phyloP scores from a whole-genome alignment of 1,284 basidiomycete genomes.

The Singerocomus rubriflavus region DNA sequence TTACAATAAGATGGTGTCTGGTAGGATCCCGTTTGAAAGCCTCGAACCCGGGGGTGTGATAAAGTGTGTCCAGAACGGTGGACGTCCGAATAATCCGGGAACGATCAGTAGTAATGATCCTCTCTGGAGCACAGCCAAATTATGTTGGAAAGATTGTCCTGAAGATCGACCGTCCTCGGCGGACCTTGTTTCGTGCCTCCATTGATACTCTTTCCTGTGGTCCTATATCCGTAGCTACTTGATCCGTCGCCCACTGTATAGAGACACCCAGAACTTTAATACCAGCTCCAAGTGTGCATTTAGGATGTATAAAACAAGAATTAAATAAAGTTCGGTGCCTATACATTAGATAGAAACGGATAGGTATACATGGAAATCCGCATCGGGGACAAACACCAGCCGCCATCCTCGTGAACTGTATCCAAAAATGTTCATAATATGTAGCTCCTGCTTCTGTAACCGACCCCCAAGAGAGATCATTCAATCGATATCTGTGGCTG shows the following conservation, averaged over 20 bases:
- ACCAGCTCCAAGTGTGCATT: not conserved
- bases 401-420: constrained; percentile 2
- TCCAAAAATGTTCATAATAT: constrained; percentile 8
- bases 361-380: constrained; percentile 12
- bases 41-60: not conserved
- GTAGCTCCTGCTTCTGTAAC: not conserved
- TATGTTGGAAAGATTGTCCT: constrained; percentile 13
- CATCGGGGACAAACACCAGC: not conserved
- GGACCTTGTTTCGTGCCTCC: constrained; percentile 2
- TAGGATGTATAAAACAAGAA: constrained; percentile 12
- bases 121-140: constrained; percentile 15
- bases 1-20: constrained; percentile 24
- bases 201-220: not conserved
- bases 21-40: constrained; percentile 21
- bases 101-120: constrained; percentile 6
- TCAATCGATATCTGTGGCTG: constrained; percentile 51
- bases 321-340: constrained; percentile 19
- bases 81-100: constrained; percentile 11
- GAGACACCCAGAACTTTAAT: not conserved
- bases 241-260: not conserved
- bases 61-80: not conserved
- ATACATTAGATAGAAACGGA: constrained; percentile 18
- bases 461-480: constrained; percentile 26
- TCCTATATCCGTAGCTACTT: not conserved
- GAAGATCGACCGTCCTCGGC: constrained; percentile 18